These are phyloP conservation scores for Tephrocybe sp. DNA, from an alignment of 768 basidiomycete species.

Conservation along the genomic window DNA sequence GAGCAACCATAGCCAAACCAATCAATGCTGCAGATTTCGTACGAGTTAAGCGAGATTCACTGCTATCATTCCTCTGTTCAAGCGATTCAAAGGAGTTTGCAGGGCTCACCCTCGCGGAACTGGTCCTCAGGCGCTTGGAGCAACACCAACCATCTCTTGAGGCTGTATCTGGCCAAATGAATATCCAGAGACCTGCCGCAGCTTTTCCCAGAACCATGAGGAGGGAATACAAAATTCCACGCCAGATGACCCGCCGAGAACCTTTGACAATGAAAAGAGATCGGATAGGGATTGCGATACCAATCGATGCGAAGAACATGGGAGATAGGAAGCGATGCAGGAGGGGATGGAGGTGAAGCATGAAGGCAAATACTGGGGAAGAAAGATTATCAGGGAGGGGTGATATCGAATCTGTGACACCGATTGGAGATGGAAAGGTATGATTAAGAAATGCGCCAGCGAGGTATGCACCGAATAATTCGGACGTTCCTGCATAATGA, in stretches of 20 bases:
- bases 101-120: background rate
- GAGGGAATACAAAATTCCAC: conserved; percentile 55
- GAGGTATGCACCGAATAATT: conserved; percentile 63
- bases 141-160: conserved; percentile 16
- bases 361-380: conserved; percentile 29
- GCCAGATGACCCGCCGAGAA: conserved; percentile 42
- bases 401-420: background rate
- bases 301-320: conserved; percentile 69
- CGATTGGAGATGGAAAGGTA: conserved; percentile 21
- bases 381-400: background rate
- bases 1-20: conserved; percentile 61
- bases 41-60: conserved; percentile 15
- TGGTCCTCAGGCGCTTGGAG: background rate
- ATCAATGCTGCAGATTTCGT: conserved; percentile 37
- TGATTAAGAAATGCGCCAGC: conserved; percentile 50
- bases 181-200: conserved; percentile 44
- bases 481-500: conserved; percentile 56
- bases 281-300: conserved; percentile 50
- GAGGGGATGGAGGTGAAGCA: conserved; percentile 34
- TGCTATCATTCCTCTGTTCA: too few relatives aligned
- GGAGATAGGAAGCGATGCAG: conserved; percentile 50
- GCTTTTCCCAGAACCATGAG: conserved; percentile 59
- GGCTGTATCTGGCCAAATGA: conserved; percentile 29
- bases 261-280: conserved; percentile 40
- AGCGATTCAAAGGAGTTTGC: too few relatives aligned